Evolutionary conservation across 2,329 filamentous ascomycete genomes (phyloP), one percentile per base, ranked within the genome.

Genomic region (Zymoseptoria ardabiliae): DNA sequence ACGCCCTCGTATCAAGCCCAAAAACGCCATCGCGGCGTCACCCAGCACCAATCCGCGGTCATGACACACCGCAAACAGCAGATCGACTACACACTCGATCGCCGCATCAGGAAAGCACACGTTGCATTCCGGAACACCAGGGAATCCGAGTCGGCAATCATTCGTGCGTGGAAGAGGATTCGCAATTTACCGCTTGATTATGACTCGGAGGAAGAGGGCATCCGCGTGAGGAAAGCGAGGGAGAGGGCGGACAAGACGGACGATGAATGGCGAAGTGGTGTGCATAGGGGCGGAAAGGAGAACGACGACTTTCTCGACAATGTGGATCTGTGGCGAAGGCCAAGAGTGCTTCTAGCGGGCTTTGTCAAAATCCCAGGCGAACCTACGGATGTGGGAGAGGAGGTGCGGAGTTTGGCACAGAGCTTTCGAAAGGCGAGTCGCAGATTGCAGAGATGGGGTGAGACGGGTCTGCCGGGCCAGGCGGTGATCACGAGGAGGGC

Each of bases 51-150:
- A 73, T 78, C 91, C 48, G 89, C 89, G 0, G 88, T 94, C 1
- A 89, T 91, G 72, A 83, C 86, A 58, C 91, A 92, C 72, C 81
- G 90, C 19, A 88, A 85, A 61, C 85, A 90, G 68, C 85, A 89
- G 5, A 89, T 93, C n/a, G 87, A 91, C 68, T 87, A 91, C 68
- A 89, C 91, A 55, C 82, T 94, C 17, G 87, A 90, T 65, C 84
- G 86, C n/a, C 86, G 87, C 28, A 77, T 93, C 35, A 84, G 87
- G 54, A 81, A 80, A 63, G 79, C 84, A 55, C 87, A 91, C 69
- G 83, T 85, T 69, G 78, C 78, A 58, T 82, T 85, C 11, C 83
- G 85, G 53, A 85, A 85, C 66, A 69, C 76, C 19, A 82, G 89
- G 4, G 82, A 82, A 20, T 77, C 80, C 57, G 85, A 91, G 60